Evolutionary conservation across 164 flowering plant genomes (phyloP), one percentile per base, ranked within the genome.

Genomic region (Vitis rotundifolia): DNA sequence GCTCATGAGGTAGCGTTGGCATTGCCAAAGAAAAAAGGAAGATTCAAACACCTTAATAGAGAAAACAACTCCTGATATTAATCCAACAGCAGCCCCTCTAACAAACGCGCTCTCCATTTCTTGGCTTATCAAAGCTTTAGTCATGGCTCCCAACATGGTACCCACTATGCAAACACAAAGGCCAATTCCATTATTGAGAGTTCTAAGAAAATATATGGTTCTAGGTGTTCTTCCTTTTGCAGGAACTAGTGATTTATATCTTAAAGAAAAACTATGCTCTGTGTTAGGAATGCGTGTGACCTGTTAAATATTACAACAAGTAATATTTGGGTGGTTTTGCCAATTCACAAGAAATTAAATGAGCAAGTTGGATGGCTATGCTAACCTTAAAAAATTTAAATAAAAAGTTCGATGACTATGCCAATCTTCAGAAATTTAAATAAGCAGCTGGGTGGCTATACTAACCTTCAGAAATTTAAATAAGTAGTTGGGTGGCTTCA

Each of bases 61-160:
- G 85, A 90, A 91, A 71, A 92, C 94, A 74, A 96, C 98, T 54
- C 98, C 98, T 19, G 98, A 89, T 22, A 92, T 91, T 50, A 96
- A 94, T 56, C 98, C 98, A 68, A 92, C 88, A 5, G 94, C 95
- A 58, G 96, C 94, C 60, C 98, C 96, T 66, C 94, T 75, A 37
- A 89, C 80, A 65, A 92, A 91, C 11, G 96, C 98, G 51, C 98
- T 92, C 73, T 92, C 98, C 0, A 91, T 91, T 64, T 88, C 98
- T 81, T 92, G 95, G 63, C 98, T 94, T 44, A 88, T 87, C 70
- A 90, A 82, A 19, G 96, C 98, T 58, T 96, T 96, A 1, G 96
- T 92, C 86, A 91, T 75, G 31, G 94, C 96, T 61, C 98, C 98
- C 57, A 92, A 71, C 67, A 88, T 58, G 10, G 91, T 89, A 50